Conservation (phyloP, 2,329 filamentous ascomycete species). For the Lachnellula arida region DNA sequence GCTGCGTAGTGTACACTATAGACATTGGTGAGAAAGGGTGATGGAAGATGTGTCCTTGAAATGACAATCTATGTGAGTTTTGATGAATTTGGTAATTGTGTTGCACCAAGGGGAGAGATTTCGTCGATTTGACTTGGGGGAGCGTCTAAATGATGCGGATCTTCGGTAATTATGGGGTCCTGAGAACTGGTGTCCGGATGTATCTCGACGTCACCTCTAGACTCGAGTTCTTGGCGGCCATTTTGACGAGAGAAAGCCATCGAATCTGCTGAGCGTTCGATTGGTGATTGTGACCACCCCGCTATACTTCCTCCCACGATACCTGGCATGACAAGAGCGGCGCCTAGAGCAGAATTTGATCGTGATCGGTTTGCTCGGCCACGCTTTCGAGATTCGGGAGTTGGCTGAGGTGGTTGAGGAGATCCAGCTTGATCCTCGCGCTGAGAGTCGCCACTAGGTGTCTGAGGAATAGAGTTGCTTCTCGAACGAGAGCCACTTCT, state of each 20-base stretch:
- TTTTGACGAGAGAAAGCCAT: slow-evolving; percentile 27
- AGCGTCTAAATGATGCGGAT: slow-evolving; percentile 29
- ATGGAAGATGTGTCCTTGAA: not conserved
- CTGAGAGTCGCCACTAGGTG: slow-evolving; percentile 48
- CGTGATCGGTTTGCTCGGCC: slow-evolving; percentile 63
- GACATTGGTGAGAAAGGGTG: not conserved
- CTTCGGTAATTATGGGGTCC: slow-evolving; percentile 42
- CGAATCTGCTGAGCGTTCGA: slow-evolving; percentile 46
- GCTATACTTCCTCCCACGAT: slow-evolving; percentile 73
- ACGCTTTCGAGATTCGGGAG: slow-evolving; percentile 57
- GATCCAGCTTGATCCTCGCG: slow-evolving; percentile 48
- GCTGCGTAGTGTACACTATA: slow-evolving; percentile 11
- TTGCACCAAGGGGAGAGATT: slow-evolving; percentile 12
- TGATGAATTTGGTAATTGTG: slow-evolving; percentile 2
- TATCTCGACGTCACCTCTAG: slow-evolving; percentile 40
- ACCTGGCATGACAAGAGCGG: slow-evolving; percentile 77
- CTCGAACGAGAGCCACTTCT: slow-evolving; percentile 60
- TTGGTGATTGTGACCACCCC: slow-evolving; percentile 76
- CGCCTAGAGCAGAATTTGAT: slow-evolving; percentile 64
- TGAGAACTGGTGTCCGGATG: slow-evolving; percentile 45
- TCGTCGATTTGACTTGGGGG: slow-evolving; percentile 30
- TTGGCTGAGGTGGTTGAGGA: slow-evolving; percentile 39
- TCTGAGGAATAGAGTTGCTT: slow-evolving; percentile 62
- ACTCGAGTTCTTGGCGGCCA: slow-evolving; percentile 36
- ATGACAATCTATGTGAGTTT: not conserved